Evolutionary conservation across 768 basidiomycete species (phyloP).

Genomic region (Mycena metata): DNA sequence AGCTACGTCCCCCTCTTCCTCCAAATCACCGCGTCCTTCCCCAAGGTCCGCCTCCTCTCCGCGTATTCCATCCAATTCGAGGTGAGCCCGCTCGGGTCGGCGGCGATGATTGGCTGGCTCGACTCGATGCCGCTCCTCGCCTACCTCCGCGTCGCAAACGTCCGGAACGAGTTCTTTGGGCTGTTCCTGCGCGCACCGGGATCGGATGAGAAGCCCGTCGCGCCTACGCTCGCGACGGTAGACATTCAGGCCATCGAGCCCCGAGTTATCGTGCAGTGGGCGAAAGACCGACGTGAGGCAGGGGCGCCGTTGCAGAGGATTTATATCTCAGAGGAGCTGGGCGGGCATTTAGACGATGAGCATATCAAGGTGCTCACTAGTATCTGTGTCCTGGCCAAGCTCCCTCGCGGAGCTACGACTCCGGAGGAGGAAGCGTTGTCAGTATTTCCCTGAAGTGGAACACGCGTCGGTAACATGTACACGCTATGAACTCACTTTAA

Average conservation of each 20-base stretch:
- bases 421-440: constrained; percentile 54
- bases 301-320: constrained; percentile 62
- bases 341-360: constrained; percentile 37
- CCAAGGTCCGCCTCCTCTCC: constrained; percentile 65
- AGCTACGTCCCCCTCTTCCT: constrained; percentile 65
- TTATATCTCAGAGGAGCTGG: constrained; percentile 55
- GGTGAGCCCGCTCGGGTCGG: constrained; percentile 40
- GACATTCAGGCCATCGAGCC: constrained; percentile 58
- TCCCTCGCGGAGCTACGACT: constrained; percentile 52
- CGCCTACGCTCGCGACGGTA: constrained; percentile 59
- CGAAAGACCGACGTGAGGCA: constrained; percentile 49
- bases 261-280: constrained; percentile 51
- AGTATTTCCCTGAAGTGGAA: no score
- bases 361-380: constrained; percentile 46
- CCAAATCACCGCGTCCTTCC: constrained; percentile 61
- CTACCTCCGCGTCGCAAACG: constrained; percentile 52
- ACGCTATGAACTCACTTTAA: no score
- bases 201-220: constrained; percentile 46
- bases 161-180: constrained; percentile 57
- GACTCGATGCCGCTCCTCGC: constrained; percentile 36
- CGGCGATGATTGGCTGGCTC: constrained; percentile 50
- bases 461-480: no score
- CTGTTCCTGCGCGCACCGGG: constrained; percentile 55
- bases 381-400: constrained; percentile 42
- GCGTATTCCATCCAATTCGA: constrained; percentile 61